Evolutionary conservation across 306 rosid species (phyloP).

Genomic region (Fagus crenata): DNA sequence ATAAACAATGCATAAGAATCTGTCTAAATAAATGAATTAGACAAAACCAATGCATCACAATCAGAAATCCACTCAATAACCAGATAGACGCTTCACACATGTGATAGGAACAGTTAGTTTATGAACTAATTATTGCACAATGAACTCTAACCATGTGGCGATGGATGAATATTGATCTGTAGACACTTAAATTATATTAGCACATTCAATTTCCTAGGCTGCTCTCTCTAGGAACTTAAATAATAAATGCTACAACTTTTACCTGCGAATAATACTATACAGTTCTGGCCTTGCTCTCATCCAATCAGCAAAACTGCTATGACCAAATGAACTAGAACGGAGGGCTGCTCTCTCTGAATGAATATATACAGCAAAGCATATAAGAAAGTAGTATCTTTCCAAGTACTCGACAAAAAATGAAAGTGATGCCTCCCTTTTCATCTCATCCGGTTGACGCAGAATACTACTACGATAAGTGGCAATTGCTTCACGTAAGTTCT

Average conservation of each 20-base stretch:
- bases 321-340: conserved; percentile 48
- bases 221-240: background rate
- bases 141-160: background rate
- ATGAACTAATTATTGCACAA: background rate
- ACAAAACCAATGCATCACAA: background rate
- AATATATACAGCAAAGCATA: conserved; percentile 90
- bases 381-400: conserved; percentile 95
- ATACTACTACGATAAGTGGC: conserved; percentile 85
- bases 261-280: conserved; percentile 92
- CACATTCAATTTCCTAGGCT: background rate
- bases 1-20: conserved; percentile 18
- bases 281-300: conserved; percentile 91
- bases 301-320: conserved; percentile 73
- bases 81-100: conserved; percentile 1
- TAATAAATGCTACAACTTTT: conserved; percentile 18
- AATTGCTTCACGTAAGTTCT: conserved; percentile 93
- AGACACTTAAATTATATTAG: background rate
- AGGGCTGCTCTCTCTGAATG: conserved; percentile 66
- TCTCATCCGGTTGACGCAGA: conserved; percentile 87
- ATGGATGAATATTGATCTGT: background rate
- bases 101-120: background rate
- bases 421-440: conserved; percentile 84
- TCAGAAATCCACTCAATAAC: conserved; percentile 13
- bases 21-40: background rate
- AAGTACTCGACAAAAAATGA: conserved; percentile 86